Conservation (phyloP, 1,284 basidiomycete species). For the Apiotrichum veenhuisii region DNA sequence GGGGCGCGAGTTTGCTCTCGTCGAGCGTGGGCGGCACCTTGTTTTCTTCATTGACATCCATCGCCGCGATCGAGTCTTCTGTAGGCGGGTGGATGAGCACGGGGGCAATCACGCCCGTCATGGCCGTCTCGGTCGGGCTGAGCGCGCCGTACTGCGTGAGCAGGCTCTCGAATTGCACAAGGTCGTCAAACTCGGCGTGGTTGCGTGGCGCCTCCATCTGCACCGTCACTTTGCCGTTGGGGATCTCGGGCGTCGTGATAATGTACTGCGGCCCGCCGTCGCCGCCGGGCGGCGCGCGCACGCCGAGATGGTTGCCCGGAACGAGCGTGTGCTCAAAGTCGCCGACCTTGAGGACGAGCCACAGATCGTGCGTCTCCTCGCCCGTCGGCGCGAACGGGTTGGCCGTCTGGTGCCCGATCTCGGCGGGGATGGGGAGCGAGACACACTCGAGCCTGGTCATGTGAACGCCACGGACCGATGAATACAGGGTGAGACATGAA, state of each 20-base stretch:
- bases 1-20: background rate
- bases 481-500: too few relatives aligned
- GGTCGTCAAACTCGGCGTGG: conserved; percentile 54
- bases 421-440: conserved; percentile 43
- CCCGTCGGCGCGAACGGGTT: conserved; percentile 47
- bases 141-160: conserved; percentile 62
- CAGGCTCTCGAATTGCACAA: conserved; percentile 67
- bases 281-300: conserved; percentile 14
- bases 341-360: conserved; percentile 58
- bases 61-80: conserved; percentile 2
- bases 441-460: conserved; percentile 44
- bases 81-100: conserved; percentile 1
- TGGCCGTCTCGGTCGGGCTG: conserved; percentile 26
- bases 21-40: conserved; percentile 1
- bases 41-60: conserved; percentile 7
- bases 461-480: too few relatives aligned
- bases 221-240: conserved; percentile 45
- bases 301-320: conserved; percentile 63
- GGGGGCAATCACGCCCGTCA: conserved; percentile 25
- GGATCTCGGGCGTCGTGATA: conserved; percentile 24
- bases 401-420: conserved; percentile 45
- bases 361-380: conserved; percentile 45
- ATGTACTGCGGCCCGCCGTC: conserved; percentile 27
- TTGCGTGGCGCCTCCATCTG: conserved; percentile 25
- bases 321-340: conserved; percentile 97